Base-by-base conservation (phyloP, 371 early-diverging fungal genomes). In the Neoconidiobolus thromboides region DNA sequence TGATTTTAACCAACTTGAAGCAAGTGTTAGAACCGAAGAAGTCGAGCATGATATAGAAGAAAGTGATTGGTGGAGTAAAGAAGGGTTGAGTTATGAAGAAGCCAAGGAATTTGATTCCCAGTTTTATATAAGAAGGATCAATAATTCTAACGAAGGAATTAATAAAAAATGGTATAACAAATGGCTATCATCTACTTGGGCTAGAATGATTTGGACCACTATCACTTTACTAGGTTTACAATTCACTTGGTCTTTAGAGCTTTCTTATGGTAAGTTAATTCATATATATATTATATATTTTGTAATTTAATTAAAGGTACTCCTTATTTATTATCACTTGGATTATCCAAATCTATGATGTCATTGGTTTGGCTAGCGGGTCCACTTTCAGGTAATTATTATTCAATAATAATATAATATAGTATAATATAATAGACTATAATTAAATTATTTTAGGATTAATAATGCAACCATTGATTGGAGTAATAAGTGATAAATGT, bases 361-460 rank as follows among this genome's bases (percentile, higher is more conserved):
- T 89, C 93, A 3, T 70, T 94, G 37, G 94, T 94, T 6, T 96
- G 96, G 96, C 78, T 96, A 60, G 93, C 93, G 7, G 96, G 96
- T 0, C 96, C 96, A 7, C 73, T 96, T n/a, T 89, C 91, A 15
- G 93, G 83, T 82, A 77, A 61, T 62, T 10, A 4, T 3, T 14
- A 14, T 12, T 10, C 5, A 14, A 3, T 12, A 5, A 14, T 49
- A 14, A 5, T 14, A 14, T 3, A 14, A 14, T 26, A 26, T 26
- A 26, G 26, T 26, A 26, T 26, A 26, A 26, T 26, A 26, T 26
- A 26, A 26, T 26, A 26, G 26, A 26, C 26, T 26, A 26, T 26
- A 26, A 26, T 26, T 26, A 26, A 26, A 26, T 26, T 26, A 26
- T 10, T 49, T 3, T 48, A 83, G 83, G 88, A 4, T 72, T 90